Percentiles rank a stretch among this genome's conserved stretches.
Conservation (phyloP, 768 basidiomycete genomes). For the Suillus sp. region DNA sequence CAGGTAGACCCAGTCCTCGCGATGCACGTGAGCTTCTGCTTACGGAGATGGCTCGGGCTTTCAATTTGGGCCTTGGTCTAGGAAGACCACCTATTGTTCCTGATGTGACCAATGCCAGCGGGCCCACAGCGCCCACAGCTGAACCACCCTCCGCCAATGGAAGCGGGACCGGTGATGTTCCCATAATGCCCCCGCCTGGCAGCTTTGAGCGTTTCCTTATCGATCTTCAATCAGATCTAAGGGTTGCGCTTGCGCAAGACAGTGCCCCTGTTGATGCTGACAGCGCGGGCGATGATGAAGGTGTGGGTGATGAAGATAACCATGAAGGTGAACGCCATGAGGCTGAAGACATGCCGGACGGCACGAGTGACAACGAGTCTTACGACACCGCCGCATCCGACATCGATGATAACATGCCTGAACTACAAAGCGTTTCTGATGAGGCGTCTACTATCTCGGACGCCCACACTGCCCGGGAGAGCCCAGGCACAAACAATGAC, state of each 20-base stretch:
- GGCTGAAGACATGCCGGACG: neutral
- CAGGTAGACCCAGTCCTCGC: slow-evolving; percentile 19
- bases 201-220: slow-evolving; percentile 82
- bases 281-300: slow-evolving; percentile 16
- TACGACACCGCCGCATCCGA: slow-evolving; percentile 13
- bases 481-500: slow-evolving; percentile 3
- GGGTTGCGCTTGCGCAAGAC: slow-evolving; percentile 56
- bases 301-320: slow-evolving; percentile 19
- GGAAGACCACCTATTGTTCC: slow-evolving; percentile 25
- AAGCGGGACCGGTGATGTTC: slow-evolving; percentile 10
- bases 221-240: slow-evolving; percentile 74
- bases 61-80: slow-evolving; percentile 69
- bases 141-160: slow-evolving; percentile 2
- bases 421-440: slow-evolving; percentile 35
- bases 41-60: slow-evolving; percentile 79
- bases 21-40: slow-evolving; percentile 74
- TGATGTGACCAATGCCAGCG: slow-evolving; percentile 16
- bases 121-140: slow-evolving; percentile 8
- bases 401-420: slow-evolving; percentile 34
- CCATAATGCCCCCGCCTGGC: slow-evolving; percentile 50
- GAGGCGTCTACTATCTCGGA: slow-evolving; percentile 30
- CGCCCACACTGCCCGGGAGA: slow-evolving; percentile 8
- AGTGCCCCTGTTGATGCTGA: slow-evolving; percentile 17
- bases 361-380: slow-evolving; percentile 7
- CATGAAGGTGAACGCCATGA: slow-evolving; percentile 16